A percentile compares a stretch with the other conserved stretches of the same genome.
Evolutionary conservation across 345 rosid genomes (phyloP).

Genomic region (Murraya koenigii): DNA sequence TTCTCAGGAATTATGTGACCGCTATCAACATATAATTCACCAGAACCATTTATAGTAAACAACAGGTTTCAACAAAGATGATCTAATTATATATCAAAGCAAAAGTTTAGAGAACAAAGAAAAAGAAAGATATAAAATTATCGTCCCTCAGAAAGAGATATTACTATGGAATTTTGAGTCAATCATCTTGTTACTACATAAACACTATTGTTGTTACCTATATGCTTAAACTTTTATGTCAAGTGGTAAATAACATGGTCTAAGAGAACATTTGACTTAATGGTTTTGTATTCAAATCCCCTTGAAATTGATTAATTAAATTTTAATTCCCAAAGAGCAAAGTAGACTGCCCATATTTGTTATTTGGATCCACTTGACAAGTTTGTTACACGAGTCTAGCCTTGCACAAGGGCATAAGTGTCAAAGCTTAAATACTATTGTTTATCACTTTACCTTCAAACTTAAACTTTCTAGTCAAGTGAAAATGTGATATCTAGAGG

Average conservation of each 20-base stretch:
- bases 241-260: neutral
- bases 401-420: neutral
- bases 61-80: neutral
- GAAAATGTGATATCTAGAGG: neutral
- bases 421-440: neutral
- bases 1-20: neutral
- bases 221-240: neutral
- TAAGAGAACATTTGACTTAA: neutral
- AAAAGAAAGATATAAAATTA: neutral
- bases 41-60: neutral
- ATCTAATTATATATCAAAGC: neutral
- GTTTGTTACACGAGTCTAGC: neutral
- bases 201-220: neutral
- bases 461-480: neutral
- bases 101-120: neutral
- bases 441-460: neutral
- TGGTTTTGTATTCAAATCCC: neutral
- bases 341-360: neutral
- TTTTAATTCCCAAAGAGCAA: neutral
- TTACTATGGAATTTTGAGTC: neutral
- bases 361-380: neutral
- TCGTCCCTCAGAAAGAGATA: neutral
- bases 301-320: neutral
- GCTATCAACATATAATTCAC: neutral
- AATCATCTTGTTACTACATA: neutral